A percentile compares a stretch with the other conserved stretches of the same genome.
phyloP scores from a whole-genome alignment of 2,329 filamentous ascomycete genomes.

The Cercospora sp. region DNA sequence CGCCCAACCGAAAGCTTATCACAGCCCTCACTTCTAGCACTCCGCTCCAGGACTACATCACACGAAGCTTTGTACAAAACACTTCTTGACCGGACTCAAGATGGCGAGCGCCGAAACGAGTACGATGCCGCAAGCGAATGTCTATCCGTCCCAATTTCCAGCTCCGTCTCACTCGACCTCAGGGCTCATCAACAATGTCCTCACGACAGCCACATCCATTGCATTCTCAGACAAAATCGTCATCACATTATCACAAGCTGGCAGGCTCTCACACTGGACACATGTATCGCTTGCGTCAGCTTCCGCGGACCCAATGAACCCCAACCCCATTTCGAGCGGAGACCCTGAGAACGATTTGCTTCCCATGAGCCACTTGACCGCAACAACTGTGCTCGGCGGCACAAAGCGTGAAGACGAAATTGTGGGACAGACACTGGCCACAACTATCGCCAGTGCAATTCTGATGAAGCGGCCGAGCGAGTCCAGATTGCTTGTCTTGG shows the following conservation, averaged over 20 bases:
- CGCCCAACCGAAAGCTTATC: slow-evolving; percentile 3
- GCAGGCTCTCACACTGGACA: slow-evolving; percentile 89
- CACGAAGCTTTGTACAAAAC: not conserved
- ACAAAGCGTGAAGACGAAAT: slow-evolving; percentile 77
- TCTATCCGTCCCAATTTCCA: slow-evolving; percentile 60
- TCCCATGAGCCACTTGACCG: slow-evolving; percentile 78
- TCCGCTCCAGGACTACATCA: not conserved
- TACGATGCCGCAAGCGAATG: slow-evolving; percentile 30
- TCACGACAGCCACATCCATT: slow-evolving; percentile 71
- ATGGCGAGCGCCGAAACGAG: slow-evolving; percentile 12
- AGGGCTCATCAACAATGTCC: slow-evolving; percentile 64
- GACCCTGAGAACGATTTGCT: slow-evolving; percentile 58
- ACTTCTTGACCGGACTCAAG: not conserved
- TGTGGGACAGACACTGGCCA: slow-evolving; percentile 78
- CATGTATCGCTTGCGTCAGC: slow-evolving; percentile 75
- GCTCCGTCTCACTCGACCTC: slow-evolving; percentile 44
- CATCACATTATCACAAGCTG: slow-evolving; percentile 83
- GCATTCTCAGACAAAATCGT: slow-evolving; percentile 89
- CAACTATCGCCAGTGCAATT: slow-evolving; percentile 82
- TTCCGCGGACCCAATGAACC: slow-evolving; percentile 63
- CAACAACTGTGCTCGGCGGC: slow-evolving; percentile 82
- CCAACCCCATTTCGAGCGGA: slow-evolving; percentile 51
- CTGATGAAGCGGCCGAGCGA: slow-evolving; percentile 67
- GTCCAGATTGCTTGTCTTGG: slow-evolving; percentile 59
- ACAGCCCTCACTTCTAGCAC: not conserved